Conservation (phyloP, 495 filamentous ascomycete species). For the Alectoria sarmentosa region DNA sequence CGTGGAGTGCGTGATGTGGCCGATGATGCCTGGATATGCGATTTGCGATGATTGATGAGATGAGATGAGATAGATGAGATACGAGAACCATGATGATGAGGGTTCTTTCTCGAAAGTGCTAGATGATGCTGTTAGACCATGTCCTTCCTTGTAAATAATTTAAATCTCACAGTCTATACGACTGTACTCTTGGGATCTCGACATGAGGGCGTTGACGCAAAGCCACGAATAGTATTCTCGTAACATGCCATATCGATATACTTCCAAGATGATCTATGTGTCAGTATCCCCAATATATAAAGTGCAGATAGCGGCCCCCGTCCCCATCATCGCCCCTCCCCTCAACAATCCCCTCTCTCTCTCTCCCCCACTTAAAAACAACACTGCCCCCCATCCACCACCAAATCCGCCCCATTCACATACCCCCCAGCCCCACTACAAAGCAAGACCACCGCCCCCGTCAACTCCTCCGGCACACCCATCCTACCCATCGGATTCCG, state of each 20-base stretch:
- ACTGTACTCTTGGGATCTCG: too few species aligned
- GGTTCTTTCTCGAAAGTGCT: not conserved
- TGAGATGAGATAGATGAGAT: not conserved
- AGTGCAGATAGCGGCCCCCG: not conserved
- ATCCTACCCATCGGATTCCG: conserved; percentile 64
- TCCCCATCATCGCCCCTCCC: not conserved
- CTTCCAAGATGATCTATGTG: not conserved
- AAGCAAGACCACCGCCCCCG: conserved; percentile 59
- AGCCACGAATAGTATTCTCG: not conserved
- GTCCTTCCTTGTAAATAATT: not conserved
- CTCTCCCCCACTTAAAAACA: conserved; percentile 21
- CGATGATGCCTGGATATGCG: not conserved
- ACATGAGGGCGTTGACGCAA: not conserved
- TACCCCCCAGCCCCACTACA: conserved; percentile 56
- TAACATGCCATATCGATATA: not conserved
- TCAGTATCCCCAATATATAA: not conserved
- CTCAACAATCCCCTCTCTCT: not conserved
- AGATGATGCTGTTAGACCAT: not conserved
- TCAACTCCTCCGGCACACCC: conserved; percentile 56
- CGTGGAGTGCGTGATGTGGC: not conserved
- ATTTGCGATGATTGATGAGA: not conserved
- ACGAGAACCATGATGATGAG: not conserved
- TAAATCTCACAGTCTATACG: too few species aligned
- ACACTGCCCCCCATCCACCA: conserved; percentile 46
- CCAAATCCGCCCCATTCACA: conserved; percentile 57